Percentiles rank a stretch among this genome's conserved stretches.
phyloP scores from a whole-genome alignment of 345 rosid genomes.

The Syzygium oleosum region DNA sequence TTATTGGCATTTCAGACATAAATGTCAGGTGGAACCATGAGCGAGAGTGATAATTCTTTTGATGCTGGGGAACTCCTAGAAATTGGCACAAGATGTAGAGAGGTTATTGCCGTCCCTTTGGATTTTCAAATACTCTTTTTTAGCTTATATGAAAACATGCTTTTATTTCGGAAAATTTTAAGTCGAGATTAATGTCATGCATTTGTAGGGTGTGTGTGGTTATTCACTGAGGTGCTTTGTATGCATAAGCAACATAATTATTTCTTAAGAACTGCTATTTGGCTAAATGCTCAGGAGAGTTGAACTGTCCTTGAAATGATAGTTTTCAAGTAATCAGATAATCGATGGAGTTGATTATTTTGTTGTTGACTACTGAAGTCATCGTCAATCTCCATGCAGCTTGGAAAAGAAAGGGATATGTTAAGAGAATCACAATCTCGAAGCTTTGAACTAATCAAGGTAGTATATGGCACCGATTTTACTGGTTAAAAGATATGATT shows the following conservation, averaged over 20 bases:
- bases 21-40: background rate
- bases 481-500: background rate
- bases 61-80: constrained; percentile 49
- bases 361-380: background rate
- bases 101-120: constrained; percentile 25
- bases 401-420: constrained; percentile 64
- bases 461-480: constrained; percentile 2
- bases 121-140: background rate
- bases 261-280: background rate
- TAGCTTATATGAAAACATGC: background rate
- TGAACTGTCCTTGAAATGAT: background rate
- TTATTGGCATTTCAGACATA: background rate
- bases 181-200: background rate
- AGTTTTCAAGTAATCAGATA: background rate
- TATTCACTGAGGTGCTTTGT: background rate
- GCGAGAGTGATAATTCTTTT: constrained; percentile 12
- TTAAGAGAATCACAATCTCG: constrained; percentile 59
- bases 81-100: constrained; percentile 44
- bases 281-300: background rate
- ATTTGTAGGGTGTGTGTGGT: background rate
- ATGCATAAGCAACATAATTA: background rate
- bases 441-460: constrained; percentile 69
- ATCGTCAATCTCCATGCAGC: constrained; percentile 28
- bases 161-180: background rate
- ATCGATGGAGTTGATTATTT: background rate